Conservation (phyloP, 2,329 filamentous ascomycete species). For the Dothidotthia symphoricarpi region DNA sequence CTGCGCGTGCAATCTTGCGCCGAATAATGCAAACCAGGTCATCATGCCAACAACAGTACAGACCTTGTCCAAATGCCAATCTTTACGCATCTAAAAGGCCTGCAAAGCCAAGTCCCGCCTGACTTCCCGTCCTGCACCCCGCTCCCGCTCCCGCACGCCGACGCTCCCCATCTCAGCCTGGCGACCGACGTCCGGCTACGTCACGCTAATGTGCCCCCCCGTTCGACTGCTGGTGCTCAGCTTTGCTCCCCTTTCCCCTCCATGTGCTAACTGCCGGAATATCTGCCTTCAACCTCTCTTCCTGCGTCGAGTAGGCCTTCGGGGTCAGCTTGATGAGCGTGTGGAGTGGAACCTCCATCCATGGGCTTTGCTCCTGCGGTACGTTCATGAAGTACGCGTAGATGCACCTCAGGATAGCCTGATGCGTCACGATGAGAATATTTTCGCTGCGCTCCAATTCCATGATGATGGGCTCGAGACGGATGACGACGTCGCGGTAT, state of each 20-base stretch:
- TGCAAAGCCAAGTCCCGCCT: too few relatives aligned
- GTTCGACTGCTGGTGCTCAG: conserved; percentile 67
- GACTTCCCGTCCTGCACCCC: too few relatives aligned
- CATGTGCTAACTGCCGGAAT: conserved; percentile 96
- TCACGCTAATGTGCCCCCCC: conserved; percentile 24
- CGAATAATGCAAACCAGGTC: not conserved
- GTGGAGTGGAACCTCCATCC: conserved; percentile 98
- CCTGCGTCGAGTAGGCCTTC: conserved; percentile 87
- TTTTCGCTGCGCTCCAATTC: conserved; percentile 94
- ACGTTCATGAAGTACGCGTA: conserved; percentile 99
- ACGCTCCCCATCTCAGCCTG: too few relatives aligned
- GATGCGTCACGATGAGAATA: conserved; percentile 96
- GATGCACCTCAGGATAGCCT: conserved; percentile 93
- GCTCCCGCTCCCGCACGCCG: too few relatives aligned
- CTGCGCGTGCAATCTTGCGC: too few relatives aligned
- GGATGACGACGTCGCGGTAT: conserved; percentile 94
- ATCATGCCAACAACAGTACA: too few relatives aligned
- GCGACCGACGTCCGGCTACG: too few relatives aligned
- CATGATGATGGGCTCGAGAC: conserved; percentile 99
- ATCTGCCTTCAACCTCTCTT: conserved; percentile 82
- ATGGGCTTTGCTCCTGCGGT: conserved; percentile 85
- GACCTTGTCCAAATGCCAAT: not conserved
- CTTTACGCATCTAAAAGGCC: too few relatives aligned
- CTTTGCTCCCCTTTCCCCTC: conserved; percentile 88
- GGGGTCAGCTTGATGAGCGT: conserved; percentile 96